Percentiles rank a stretch among this genome's conserved stretches.
These are phyloP conservation scores for Saccharomycopsis vini DNA, from an alignment of 805 yeast species.

Conservation along the genomic window DNA sequence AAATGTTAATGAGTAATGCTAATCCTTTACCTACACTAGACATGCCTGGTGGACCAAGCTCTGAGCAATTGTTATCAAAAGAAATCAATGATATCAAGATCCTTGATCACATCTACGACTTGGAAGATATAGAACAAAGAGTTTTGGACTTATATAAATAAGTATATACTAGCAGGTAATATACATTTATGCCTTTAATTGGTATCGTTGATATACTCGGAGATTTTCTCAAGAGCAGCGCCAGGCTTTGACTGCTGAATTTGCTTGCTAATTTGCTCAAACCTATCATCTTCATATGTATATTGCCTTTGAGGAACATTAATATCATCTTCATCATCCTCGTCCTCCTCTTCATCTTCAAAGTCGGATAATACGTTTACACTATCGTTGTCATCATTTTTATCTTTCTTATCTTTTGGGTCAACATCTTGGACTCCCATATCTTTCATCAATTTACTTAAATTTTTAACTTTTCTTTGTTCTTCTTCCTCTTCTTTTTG, in stretches of 20 bases:
- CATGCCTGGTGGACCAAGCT: constrained; percentile 53
- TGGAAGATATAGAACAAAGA: constrained; percentile 56
- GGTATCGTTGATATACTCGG: constrained; percentile 14
- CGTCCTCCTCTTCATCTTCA: constrained; percentile 41
- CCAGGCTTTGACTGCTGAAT: constrained; percentile 7
- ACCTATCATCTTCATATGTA: constrained; percentile 18
- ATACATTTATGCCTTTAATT: no score
- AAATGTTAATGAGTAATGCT: constrained; percentile 29
- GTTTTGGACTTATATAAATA: constrained; percentile 25
- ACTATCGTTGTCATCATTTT: constrained; percentile 34
- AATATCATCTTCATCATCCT: constrained; percentile 31
- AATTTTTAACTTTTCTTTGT: constrained; percentile 58
- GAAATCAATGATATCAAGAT: constrained; percentile 73
- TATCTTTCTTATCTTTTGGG: constrained; percentile 18
- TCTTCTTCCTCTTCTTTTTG: constrained; percentile 72
- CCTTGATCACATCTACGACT: constrained; percentile 44
- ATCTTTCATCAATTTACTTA: constrained; percentile 75
- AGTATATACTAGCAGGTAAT: background rate
- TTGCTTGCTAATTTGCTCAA: constrained; percentile 16
- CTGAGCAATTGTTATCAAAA: constrained; percentile 51
- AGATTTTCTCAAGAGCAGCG: constrained; percentile 16
- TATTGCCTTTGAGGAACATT: constrained; percentile 13
- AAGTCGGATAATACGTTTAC: constrained; percentile 47
- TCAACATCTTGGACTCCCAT: constrained; percentile 50
- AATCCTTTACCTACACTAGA: constrained; percentile 26